phyloP scores from a whole-genome alignment of 2,329 filamentous ascomycete species.

The Sarocladium strictum region DNA sequence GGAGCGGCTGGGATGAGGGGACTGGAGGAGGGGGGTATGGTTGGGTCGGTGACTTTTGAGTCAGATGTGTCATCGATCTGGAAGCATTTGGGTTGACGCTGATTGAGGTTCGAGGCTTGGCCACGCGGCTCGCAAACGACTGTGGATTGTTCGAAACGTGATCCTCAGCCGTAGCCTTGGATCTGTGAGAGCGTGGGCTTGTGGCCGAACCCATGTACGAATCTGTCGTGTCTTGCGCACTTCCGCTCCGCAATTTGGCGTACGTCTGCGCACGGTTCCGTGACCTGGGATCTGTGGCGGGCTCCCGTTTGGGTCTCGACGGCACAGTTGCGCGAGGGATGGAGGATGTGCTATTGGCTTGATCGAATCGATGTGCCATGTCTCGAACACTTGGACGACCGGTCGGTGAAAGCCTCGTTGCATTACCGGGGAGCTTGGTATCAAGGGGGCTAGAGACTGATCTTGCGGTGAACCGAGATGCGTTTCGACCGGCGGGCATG shows the following conservation, averaged over 20 bases:
- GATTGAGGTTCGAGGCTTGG: conserved; percentile 38
- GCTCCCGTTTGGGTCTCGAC: conserved; percentile 25
- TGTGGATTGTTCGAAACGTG: conserved; percentile 47
- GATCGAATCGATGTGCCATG: conserved; percentile 72
- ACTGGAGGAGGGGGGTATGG: conserved; percentile 27
- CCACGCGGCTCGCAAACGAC: conserved; percentile 55
- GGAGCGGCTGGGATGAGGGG: conserved; percentile 41
- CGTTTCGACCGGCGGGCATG: conserved; percentile 32
- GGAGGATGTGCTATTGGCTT: conserved; percentile 36
- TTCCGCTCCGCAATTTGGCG: conserved; percentile 32
- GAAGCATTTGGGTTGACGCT: conserved; percentile 28
- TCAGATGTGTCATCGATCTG: conserved; percentile 27
- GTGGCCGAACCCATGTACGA: conserved; percentile 14
- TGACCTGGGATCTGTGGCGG: conserved; percentile 23
- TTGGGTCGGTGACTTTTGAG: conserved; percentile 25
- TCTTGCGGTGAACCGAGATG: conserved; percentile 36
- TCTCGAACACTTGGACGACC: conserved; percentile 70
- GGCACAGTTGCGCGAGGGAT: conserved; percentile 31
- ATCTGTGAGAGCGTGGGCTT: conserved; percentile 34
- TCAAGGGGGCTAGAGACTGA: conserved; percentile 53
- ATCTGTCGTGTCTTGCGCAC: conserved; percentile 14
- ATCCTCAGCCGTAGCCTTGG: conserved; percentile 43
- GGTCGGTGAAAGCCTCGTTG: conserved; percentile 25
- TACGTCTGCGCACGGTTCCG: conserved; percentile 31
- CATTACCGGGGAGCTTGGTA: conserved; percentile 30